A percentile compares a stretch with the other conserved stretches of the same genome.
phyloP scores from a whole-genome alignment of 2,329 filamentous ascomycete genomes.

The Verticillium nonalfalfae region DNA sequence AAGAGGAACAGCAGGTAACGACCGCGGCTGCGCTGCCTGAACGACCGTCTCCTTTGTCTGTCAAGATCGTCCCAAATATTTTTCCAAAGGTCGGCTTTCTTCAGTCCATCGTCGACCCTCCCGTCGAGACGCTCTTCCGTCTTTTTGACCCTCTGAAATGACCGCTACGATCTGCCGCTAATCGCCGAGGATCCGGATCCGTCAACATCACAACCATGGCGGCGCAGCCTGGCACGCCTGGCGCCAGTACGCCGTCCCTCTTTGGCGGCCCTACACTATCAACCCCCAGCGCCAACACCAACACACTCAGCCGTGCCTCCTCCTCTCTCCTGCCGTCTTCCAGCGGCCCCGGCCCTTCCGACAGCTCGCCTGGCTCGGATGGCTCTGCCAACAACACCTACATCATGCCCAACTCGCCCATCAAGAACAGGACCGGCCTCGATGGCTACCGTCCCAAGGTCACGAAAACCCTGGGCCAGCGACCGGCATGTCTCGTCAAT shows the following conservation, averaged over 20 bases:
- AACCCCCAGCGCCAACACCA: neutral
- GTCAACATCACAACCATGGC: neutral
- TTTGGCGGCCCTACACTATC: neutral
- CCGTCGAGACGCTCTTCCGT: neutral
- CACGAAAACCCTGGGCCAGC: conserved; percentile 68
- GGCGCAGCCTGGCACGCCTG: neutral
- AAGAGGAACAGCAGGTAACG: neutral
- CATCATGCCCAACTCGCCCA: conserved; percentile 82
- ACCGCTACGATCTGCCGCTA: conserved; percentile 8
- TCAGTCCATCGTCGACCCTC: neutral
- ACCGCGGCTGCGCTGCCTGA: neutral
- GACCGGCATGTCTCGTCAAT: conserved; percentile 93
- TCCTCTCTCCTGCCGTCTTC: neutral
- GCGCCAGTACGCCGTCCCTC: neutral
- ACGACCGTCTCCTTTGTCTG: neutral
- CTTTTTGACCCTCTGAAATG: neutral
- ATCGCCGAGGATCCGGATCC: conserved; percentile 27
- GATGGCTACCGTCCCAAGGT: conserved; percentile 83
- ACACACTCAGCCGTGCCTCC: neutral
- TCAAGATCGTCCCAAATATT: neutral
- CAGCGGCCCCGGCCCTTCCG: conserved; percentile 23
- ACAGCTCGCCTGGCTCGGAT: conserved; percentile 42
- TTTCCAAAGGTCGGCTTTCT: neutral
- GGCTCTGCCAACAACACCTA: conserved; percentile 71
- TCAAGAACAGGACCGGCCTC: conserved; percentile 55